Base-by-base conservation (phyloP, 768 basidiomycete species). In the Thelephora aurantiotincta region DNA sequence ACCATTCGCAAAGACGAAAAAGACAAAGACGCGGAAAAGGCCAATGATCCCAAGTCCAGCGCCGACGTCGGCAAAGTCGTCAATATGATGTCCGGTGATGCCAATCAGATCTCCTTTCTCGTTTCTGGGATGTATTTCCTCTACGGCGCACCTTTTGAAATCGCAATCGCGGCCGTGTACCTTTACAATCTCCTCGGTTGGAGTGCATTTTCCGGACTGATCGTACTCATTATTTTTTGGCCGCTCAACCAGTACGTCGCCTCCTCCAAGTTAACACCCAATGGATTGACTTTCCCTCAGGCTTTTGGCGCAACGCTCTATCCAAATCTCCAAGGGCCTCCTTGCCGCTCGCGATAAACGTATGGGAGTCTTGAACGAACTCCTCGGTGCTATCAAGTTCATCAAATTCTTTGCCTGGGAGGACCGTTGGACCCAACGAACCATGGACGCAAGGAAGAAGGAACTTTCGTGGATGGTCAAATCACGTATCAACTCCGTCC, bases 41-140 rank as follows among this genome's bases (percentile, higher is more conserved):
- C 44, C 33, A 65, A 65, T 50, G 68, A 85, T 26, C 75, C 79
- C 1, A 81, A 76, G 54, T 74, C 81, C 0, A 84, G 87, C 13
- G 91, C 91, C 6, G 85, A 90, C 58, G 71, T 85, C 11, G 91
- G 91, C 11, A 91, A 92, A 60, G 87, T 93, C 46, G 86, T 92
- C 47, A 88, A 89, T 53, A 63, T 92, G 33, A 93, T 93, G 88
- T 78, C 84, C 12, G 78, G 75, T 6, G 86, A 89, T 58, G 78
- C 80, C 2, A 82, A 79, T 56, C 65, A 71, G 43, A 48, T 82
- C 48, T 64, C 76, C 2, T 68, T 69, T 64, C 75, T 71, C 47
- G 54, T 68, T 6, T 74, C 81, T 0, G 73, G 69, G 2, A 58
- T 70, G 46, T 85, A 83, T 56, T 75, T 80, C 58, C 63, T 83